Evolutionary conservation across 2,329 filamentous ascomycete genomes (phyloP).

Genomic region (Nothophoma quercina): DNA sequence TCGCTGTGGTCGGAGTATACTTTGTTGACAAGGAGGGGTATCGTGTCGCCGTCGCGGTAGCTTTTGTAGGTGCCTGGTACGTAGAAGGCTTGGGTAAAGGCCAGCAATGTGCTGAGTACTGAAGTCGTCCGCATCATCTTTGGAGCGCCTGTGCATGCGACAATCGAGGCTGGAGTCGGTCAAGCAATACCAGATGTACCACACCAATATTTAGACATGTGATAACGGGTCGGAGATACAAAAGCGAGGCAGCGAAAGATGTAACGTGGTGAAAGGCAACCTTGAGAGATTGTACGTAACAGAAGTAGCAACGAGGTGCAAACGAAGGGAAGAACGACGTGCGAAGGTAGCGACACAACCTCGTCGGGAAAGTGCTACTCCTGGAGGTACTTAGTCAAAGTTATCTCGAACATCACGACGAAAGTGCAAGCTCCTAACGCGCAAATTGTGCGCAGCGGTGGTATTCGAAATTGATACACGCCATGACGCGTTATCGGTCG

Average conservation of each 20-base stretch:
- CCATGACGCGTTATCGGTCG: constrained; percentile 19
- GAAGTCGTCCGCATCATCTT: constrained; percentile 33
- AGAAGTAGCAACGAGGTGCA: neutral
- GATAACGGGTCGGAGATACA: neutral
- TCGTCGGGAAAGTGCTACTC: neutral
- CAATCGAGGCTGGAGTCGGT: too few relatives aligned
- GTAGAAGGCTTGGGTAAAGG: constrained; percentile 74
- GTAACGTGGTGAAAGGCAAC: constrained; percentile 11
- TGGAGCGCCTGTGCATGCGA: constrained; percentile 5
- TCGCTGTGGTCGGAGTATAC: constrained; percentile 89
- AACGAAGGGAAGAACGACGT: constrained; percentile 1
- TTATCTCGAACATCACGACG: neutral
- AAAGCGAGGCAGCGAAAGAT: neutral
- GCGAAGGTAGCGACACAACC: neutral
- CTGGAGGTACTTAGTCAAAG: too few relatives aligned
- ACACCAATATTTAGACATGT: neutral
- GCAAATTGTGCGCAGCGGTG: constrained; percentile 9
- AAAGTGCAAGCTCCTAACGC: neutral
- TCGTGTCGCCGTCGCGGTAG: constrained; percentile 76
- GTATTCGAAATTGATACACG: constrained; percentile 18
- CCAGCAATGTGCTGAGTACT: constrained; percentile 26
- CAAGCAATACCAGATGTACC: neutral
- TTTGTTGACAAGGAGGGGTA: constrained; percentile 90
- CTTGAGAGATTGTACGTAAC: neutral
- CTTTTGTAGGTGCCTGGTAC: constrained; percentile 86